These are phyloP conservation scores for Earliella scabrosa DNA, from an alignment of 1,284 basidiomycete species.

Conservation along the genomic window DNA sequence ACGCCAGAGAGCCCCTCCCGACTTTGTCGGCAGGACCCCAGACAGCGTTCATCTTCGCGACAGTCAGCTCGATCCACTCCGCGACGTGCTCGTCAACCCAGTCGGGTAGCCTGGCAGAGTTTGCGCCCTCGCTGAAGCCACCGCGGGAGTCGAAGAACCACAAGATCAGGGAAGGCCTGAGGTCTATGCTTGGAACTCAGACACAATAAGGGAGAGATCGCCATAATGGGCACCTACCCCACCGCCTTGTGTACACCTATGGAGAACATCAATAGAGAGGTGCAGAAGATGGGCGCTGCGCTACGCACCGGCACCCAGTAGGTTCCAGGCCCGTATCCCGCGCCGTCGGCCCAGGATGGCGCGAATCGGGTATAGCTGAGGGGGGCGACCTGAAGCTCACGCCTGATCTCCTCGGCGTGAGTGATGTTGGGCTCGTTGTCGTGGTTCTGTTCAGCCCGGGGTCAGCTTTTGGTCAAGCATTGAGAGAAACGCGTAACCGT, in stretches of 20 bases:
- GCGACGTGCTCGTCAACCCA: constrained; percentile 71
- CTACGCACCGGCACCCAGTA: constrained; percentile 75
- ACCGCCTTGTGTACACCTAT: too few relatives aligned
- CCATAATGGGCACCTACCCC: too few relatives aligned
- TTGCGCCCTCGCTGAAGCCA: constrained; percentile 47
- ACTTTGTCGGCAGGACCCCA: constrained; percentile 57
- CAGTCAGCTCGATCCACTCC: constrained; percentile 60
- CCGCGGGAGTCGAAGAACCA: constrained; percentile 80
- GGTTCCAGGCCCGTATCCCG: constrained; percentile 59
- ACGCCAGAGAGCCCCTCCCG: constrained; percentile 57
- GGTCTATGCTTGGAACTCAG: too few relatives aligned
- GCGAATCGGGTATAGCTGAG: constrained; percentile 64
- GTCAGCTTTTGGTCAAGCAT: too few relatives aligned
- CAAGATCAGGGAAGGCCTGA: constrained; percentile 44
- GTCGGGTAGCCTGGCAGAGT: constrained; percentile 55
- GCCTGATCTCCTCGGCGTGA: constrained; percentile 60
- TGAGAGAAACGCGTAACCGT: neutral
- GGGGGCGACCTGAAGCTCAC: constrained; percentile 59
- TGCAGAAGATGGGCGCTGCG: too few relatives aligned
- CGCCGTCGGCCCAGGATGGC: constrained; percentile 62
- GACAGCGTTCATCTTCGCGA: constrained; percentile 50
- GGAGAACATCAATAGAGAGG: too few relatives aligned
- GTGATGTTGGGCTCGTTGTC: constrained; percentile 73
- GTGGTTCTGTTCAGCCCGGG: constrained; percentile 53
- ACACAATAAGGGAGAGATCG: constrained; percentile 10